These are phyloP conservation scores for Ophiocytium majus DNA, from an alignment of 352 stramenopile species.

Conservation along the genomic window DNA sequence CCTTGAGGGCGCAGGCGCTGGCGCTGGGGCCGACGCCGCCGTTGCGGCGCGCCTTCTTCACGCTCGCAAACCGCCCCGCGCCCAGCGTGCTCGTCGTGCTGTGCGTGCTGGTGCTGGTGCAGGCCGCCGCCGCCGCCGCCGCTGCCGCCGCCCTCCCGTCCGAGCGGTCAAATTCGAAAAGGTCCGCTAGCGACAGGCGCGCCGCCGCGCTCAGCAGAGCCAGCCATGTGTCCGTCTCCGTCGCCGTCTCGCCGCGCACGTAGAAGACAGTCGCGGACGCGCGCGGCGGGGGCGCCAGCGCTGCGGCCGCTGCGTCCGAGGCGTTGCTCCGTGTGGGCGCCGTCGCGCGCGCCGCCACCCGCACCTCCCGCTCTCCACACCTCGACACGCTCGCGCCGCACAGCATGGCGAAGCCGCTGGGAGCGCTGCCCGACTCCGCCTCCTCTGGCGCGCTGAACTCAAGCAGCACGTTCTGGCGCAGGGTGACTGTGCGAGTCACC, in stretches of 20 bases:
- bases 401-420: slow-evolving; percentile 3
- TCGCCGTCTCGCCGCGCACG: slow-evolving; percentile 78
- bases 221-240: slow-evolving; percentile 69
- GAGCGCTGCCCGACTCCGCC: background rate
- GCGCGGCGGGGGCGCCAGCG: too few species aligned
- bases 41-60: background rate
- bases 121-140: background rate
- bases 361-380: slow-evolving; percentile 28
- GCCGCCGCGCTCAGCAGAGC: slow-evolving; percentile 84
- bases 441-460: slow-evolving; percentile 13
- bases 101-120: slow-evolving; percentile 51
- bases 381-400: background rate
- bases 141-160: background rate
- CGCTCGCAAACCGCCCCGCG: slow-evolving; percentile 67
- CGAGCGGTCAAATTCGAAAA: slow-evolving; percentile 69
- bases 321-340: too few species aligned
- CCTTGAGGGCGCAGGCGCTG: slow-evolving; percentile 70
- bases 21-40: slow-evolving; percentile 50
- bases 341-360: slow-evolving; percentile 38
- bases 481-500: background rate
- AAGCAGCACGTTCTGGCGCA: slow-evolving; percentile 34
- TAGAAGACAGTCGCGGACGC: slow-evolving; percentile 67
- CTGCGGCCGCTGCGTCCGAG: background rate
- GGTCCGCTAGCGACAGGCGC: slow-evolving; percentile 81
- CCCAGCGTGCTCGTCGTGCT: slow-evolving; percentile 74